phyloP scores from a whole-genome alignment of 2,329 filamentous ascomycete genomes.

The Venturia oleaginea region DNA sequence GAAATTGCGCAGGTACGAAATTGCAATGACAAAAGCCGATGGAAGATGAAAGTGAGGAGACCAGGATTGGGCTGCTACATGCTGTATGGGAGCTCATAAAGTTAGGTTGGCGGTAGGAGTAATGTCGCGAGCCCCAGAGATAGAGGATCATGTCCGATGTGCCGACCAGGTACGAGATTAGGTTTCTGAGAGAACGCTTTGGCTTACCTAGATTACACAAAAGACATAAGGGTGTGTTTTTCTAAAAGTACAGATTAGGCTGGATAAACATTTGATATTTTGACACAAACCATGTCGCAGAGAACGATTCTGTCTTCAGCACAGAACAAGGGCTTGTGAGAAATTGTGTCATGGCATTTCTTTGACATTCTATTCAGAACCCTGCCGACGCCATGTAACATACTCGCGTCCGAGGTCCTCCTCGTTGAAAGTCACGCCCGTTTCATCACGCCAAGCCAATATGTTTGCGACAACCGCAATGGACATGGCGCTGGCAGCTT shows the following conservation, averaged over 20 bases:
- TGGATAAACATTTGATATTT: neutral
- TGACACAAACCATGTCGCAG: neutral
- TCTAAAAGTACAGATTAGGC: neutral
- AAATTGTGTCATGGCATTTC: neutral
- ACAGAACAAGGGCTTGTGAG: neutral
- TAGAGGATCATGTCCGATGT: neutral
- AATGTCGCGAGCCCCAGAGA: neutral
- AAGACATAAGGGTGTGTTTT: neutral
- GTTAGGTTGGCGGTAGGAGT: neutral
- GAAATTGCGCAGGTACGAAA: conserved; percentile 7
- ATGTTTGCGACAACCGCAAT: neutral
- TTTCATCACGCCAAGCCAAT: neutral
- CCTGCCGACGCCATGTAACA: conserved; percentile 7
- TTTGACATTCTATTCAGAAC: conserved; percentile 8
- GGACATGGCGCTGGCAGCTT: neutral
- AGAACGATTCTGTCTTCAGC: neutral
- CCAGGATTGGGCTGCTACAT: neutral
- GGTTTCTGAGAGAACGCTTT: neutral
- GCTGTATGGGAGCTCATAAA: neutral
- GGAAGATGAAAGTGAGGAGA: neutral
- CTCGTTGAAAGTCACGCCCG: neutral
- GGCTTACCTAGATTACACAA: neutral
- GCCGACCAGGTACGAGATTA: conserved; percentile 9
- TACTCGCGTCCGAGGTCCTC: neutral
- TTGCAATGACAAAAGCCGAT: conserved; percentile 6